A percentile compares a stretch with the other conserved stretches of the same genome.
Evolutionary conservation across 1,284 basidiomycete genomes (phyloP).

Genomic region (Irpex rosettiformis): DNA sequence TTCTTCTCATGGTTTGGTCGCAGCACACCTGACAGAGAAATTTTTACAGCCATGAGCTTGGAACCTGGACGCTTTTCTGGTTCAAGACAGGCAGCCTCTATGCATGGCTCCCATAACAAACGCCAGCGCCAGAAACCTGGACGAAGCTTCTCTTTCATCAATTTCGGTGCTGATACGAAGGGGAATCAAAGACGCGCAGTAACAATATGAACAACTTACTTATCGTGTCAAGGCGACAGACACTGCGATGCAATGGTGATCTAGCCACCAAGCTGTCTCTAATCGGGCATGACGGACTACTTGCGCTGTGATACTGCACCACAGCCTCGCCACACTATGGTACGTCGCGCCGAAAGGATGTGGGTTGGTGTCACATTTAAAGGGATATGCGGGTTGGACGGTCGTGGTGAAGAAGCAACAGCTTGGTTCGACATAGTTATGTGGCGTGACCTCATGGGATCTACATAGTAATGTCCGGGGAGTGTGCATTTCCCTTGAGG

Average conservation of each 20-base stretch:
- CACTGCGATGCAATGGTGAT: background rate
- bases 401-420: background rate
- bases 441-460: background rate
- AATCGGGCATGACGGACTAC: background rate
- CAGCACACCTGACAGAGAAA: background rate
- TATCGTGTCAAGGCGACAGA: background rate
- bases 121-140: slow-evolving; percentile 3
- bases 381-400: background rate
- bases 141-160: background rate
- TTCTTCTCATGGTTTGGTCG: background rate
- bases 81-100: background rate
- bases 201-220: background rate
- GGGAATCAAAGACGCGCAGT: background rate
- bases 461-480: background rate
- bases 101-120: background rate
- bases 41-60: background rate
- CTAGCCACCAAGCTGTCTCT: background rate
- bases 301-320: background rate
- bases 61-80: background rate
- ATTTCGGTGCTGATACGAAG: background rate
- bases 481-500: background rate
- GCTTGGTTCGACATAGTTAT: background rate
- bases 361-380: background rate
- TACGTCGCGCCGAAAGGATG: background rate
- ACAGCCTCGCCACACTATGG: background rate